These are phyloP conservation scores for Darksidea phi DNA, from an alignment of 495 filamentous ascomycete genomes.

Conservation along the genomic window DNA sequence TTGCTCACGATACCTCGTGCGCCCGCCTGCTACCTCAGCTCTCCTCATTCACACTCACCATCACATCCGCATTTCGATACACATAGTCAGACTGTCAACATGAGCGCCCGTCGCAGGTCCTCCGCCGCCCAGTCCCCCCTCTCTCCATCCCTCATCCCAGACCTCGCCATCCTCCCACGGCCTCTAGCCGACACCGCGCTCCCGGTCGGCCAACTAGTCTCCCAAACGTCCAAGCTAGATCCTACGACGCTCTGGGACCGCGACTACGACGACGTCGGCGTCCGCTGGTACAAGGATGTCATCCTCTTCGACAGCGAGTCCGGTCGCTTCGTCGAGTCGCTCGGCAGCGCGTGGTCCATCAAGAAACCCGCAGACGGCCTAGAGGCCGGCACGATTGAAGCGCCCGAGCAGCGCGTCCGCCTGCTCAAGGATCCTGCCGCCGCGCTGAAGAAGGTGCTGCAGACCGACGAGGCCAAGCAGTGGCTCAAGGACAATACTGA, in stretches of 20 bases:
- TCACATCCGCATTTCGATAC: neutral
- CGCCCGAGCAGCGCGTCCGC: constrained; percentile 12
- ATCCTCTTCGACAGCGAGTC: constrained; percentile 5
- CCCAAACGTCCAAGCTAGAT: constrained; percentile 14
- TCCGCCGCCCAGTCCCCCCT: constrained; percentile 4
- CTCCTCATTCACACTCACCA: neutral
- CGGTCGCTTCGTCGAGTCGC: constrained; percentile 5
- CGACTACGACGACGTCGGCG: constrained; percentile 30
- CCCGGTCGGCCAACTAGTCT: constrained; percentile 23
- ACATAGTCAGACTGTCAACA: neutral
- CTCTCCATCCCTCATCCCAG: constrained; percentile 17
- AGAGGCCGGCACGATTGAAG: constrained; percentile 27
- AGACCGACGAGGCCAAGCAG: neutral
- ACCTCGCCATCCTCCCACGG: constrained; percentile 11
- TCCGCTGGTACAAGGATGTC: constrained; percentile 32
- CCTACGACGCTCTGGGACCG: constrained; percentile 18
- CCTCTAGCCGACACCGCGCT: constrained; percentile 11
- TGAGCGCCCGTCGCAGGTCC: constrained; percentile 1
- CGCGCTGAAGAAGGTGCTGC: constrained; percentile 12
- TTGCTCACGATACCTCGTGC: neutral
- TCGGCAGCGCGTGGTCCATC: constrained; percentile 10
- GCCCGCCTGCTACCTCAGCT: neutral
- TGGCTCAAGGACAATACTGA: constrained; percentile 17
- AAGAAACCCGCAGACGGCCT: constrained; percentile 5
- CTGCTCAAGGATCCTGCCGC: constrained; percentile 20